Base-by-base conservation (phyloP, 148 eudicot species). In the Fagopyrum tataricum region DNA sequence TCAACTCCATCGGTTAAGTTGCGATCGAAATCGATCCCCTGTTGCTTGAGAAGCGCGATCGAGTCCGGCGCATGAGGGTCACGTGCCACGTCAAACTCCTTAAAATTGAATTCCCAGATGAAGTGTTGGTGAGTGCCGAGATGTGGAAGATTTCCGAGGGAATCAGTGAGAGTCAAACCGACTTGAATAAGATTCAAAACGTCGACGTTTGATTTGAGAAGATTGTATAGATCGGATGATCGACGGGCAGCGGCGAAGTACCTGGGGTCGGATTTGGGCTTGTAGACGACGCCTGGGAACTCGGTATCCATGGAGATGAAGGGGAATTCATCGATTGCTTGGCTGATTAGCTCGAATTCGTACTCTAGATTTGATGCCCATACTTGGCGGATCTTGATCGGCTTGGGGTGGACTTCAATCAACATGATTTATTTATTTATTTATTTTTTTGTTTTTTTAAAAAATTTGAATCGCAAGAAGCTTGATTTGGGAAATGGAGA, bases 21-120 rank as follows among this genome's bases (percentile, higher is more conserved):
- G 83, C 72, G 40, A 1, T 80, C 79, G 7, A 90, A 90, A 31
- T 90, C 85, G 4, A 86, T 83, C 1, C 95, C 95, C 18, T 90
- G 89, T 1, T 70, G 70, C 2, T 71, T 75, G 21, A 90, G 75
- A 0, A 90, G 49, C 67, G 85, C 85, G 41, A 90, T 15, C 13
- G 95, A 90, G 18, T 87, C 91, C 1, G 77, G 78, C 26, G 91
- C 85, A 84, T 90, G 81, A 0, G 75, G 58, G 52, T 90, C 87
- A 72, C 84, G 87, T 66, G 59, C 76, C 21, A 76, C 74, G 68
- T 90, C 91, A 37, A 87, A 90, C 8, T 86, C 91, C 0, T 76
- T 58, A 67, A 90, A 87, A 41, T 90, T 90, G 59, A 90, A 84
- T 68, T 90, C 89, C 91, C 95, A 90, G 40, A 90, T 87, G 75